phyloP scores from a whole-genome alignment of 2,329 filamentous ascomycete genomes.

The Aureobasidium zeae region DNA sequence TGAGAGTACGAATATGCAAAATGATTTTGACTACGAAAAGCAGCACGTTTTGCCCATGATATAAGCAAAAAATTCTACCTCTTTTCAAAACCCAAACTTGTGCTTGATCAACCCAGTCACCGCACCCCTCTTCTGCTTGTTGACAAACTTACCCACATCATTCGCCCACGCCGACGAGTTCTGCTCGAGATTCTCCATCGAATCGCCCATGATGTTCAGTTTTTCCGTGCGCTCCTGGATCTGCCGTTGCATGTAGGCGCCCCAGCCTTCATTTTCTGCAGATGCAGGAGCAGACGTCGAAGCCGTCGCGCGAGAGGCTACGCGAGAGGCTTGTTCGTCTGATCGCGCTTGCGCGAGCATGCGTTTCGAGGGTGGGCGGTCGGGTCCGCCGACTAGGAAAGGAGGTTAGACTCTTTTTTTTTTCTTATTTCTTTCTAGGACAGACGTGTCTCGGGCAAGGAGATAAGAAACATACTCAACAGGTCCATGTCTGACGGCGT shows the following conservation, averaged over 20 bases:
- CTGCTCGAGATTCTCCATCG: slow-evolving; percentile 72
- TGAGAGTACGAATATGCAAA: too few relatives aligned
- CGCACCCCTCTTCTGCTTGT: slow-evolving; percentile 71
- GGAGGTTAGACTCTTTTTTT: too few relatives aligned
- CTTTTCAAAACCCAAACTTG: slow-evolving; percentile 18
- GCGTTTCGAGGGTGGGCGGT: slow-evolving; percentile 77
- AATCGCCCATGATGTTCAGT: slow-evolving; percentile 71
- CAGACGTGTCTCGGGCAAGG: slow-evolving; percentile 31
- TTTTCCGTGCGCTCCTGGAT: slow-evolving; percentile 86
- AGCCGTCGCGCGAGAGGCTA: slow-evolving; percentile 29
- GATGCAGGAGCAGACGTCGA: slow-evolving; percentile 24
- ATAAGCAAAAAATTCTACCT: too few relatives aligned
- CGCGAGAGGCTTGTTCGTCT: slow-evolving; percentile 51
- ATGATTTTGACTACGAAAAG: too few relatives aligned
- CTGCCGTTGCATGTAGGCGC: slow-evolving; percentile 75
- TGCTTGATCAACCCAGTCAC: slow-evolving; percentile 16
- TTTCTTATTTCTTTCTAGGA: neutral
- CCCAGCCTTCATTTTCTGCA: slow-evolving; percentile 52
- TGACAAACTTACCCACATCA: slow-evolving; percentile 79
- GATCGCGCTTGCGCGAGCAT: slow-evolving; percentile 73
- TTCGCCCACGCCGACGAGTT: slow-evolving; percentile 76
- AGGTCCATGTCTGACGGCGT: slow-evolving; percentile 81
- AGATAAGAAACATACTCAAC: slow-evolving; percentile 40
- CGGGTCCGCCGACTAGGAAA: slow-evolving; percentile 59
- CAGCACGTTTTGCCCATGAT: too few relatives aligned